Conservation (phyloP, 129 eudicot species). For the Gnaphalium uliginosum region DNA sequence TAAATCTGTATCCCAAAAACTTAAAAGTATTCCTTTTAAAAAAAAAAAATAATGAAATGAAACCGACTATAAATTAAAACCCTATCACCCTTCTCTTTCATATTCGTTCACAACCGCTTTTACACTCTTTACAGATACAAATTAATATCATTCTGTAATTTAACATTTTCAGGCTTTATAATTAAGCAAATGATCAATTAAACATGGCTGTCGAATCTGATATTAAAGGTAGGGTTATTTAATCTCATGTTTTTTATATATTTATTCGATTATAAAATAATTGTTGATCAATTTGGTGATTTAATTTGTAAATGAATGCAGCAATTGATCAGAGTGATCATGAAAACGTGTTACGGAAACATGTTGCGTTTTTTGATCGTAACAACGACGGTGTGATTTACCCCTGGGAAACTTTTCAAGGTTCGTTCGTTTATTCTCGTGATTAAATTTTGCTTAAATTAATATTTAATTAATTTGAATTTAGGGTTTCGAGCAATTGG, state of each 20-base stretch:
- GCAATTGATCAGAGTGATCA: conserved; percentile 30
- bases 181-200: conserved; percentile 19
- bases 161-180: not conserved
- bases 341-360: conserved; percentile 46
- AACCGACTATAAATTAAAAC: not conserved
- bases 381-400: conserved; percentile 62
- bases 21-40: no score
- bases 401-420: conserved; percentile 69
- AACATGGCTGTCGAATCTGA: conserved; percentile 14
- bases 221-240: not conserved
- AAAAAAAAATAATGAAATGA: not conserved
- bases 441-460: no score
- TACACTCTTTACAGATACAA: conserved; percentile 9
- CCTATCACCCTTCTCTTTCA: conserved; percentile 13
- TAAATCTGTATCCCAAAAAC: not conserved
- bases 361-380: conserved; percentile 63
- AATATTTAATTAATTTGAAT: no score
- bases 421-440: conserved; percentile 24
- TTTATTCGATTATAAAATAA: not conserved
- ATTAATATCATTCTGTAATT: not conserved
- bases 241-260: not conserved
- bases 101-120: conserved; percentile 9
- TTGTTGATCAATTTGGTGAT: not conserved
- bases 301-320: conserved; percentile 18
- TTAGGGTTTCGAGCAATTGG: conserved; percentile 73